These are phyloP conservation scores for Paramecium tetraurelia DNA, from an alignment of 73 alveolate species.

Conservation along the genomic window DNA sequence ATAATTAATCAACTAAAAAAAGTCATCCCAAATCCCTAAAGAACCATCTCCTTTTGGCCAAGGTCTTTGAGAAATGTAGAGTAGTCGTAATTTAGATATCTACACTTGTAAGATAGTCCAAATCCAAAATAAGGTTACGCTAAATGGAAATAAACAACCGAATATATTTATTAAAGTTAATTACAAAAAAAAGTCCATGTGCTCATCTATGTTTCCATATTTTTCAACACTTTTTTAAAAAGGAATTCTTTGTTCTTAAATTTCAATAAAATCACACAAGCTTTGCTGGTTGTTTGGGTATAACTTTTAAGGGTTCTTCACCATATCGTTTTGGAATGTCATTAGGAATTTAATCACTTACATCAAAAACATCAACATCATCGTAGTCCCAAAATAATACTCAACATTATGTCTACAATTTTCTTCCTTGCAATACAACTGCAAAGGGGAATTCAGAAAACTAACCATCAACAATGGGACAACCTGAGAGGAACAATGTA, in stretches of 20 bases:
- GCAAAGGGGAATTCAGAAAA: background rate
- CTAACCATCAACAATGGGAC: background rate
- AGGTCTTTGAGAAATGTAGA: background rate
- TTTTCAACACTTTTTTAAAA: background rate
- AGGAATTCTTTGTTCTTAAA: background rate
- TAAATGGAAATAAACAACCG: slow-evolving; percentile 11
- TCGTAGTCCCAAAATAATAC: background rate
- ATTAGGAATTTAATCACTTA: background rate
- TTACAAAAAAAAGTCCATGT: background rate
- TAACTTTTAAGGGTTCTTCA: background rate
- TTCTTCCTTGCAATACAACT: background rate
- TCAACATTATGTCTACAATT: slow-evolving; percentile 29
- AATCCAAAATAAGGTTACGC: background rate
- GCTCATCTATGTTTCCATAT: background rate
- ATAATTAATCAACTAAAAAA: background rate
- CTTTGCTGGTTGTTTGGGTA: background rate
- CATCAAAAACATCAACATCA: background rate
- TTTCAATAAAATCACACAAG: background rate
- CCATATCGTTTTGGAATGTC: background rate
- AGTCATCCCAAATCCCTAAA: slow-evolving; percentile 3
- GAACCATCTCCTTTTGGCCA: slow-evolving; percentile 24
- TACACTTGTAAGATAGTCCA: background rate
- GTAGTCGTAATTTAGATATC: background rate
- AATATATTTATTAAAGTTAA: background rate
- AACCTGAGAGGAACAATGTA: background rate